Evolutionary conservation across 2,329 filamentous ascomycete species (phyloP), one percentile per base, ranked within the genome.

Genomic region (Onygenales sp.): DNA sequence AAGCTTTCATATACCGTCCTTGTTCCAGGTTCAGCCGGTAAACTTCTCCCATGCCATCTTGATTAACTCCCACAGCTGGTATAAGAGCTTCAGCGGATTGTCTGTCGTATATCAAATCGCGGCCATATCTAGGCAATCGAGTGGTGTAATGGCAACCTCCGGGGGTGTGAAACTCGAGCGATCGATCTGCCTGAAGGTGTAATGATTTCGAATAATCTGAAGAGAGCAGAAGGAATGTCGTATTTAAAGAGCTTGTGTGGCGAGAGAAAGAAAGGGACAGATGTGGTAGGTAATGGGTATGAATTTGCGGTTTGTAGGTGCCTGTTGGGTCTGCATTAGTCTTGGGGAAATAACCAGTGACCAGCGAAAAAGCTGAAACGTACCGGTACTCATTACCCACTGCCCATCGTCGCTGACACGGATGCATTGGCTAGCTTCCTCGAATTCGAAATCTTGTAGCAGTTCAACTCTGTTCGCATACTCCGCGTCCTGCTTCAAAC

Each of bases 401-500:
- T 97, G 86, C 48, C 92, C 92, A 80, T 98, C 93, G 55, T 95
- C 91, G 63, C 89, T 95, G 58, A 93, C 82, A 49, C 89, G 82
- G 58, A 98, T 83, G 67, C 92, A 96, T 61, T 85, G 83, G 66
- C 90, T 95, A 42, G 94, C 92, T 72, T 95, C 91, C 64, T 96
- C 91, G 64, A 98, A 97, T 66, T 94, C 91, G 69, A 98, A 98
- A 67, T 98, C 93, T 65, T 98, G 93, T 39, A 98, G 80, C 54
- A 98, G 78, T 71, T 98, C 93, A 62, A 98, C 85, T 60, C 93
- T 86, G 69, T 90, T 95, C 58, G 91, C 86, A 72, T 92, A 97
- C 67, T 96, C 92, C 56, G 87, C 79, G 66, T 97, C 92, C 61
- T 92, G 84, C 72, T 97, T 97, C 61, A 96, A 75, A 66, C 88